Evolutionary conservation across 805 yeast species (phyloP), one percentile per base, ranked within the genome.

Genomic region (Phaffomyces opuntiae): DNA sequence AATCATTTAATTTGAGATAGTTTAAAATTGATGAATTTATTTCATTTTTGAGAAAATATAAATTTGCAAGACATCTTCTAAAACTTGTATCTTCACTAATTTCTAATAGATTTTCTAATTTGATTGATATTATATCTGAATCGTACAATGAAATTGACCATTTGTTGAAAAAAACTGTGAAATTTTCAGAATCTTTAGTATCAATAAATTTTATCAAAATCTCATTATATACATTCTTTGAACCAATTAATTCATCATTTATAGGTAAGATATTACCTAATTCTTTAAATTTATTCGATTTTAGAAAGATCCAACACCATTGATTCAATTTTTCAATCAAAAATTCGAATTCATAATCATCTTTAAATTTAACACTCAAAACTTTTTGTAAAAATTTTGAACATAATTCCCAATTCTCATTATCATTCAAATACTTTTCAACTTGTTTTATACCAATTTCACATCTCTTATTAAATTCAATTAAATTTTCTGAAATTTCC

Each of bases 21-120:
- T 83, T 89, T 0, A 70, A 70, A 8, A 84, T 78, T 2, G 96
- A 90, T 32, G 71, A 69, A 2, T 67, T 65, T 3, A 83, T 83
- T 38, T 81, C 82, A 31, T 75, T 74, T 0, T 78, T 64, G 42
- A 73, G 70, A 11, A 83, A 64, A 53, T 83, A 83, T 9, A 88
- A 55, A 11, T 73, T 65, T 27, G 81, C 71, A 25, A 81, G 61
- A 36, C 70, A 62, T 32, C 68, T 58, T 44, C 84, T 64, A 13
- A 80, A 56, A 44, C 52, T 19, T n/a, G 25, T 24, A 29, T 38
- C 16, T 13, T 38, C 26, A 6, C 31, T n/a, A 7, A 32, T 21
- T n/a, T 44, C 43, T 19, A 47, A 13, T 12, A 36, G 32, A 14
- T 38, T 51, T 43, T 71, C 72, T 49, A 78, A 55, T 46, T 64